phyloP scores from a whole-genome alignment of 1,284 basidiomycete genomes.

The Pascua guehoae region DNA sequence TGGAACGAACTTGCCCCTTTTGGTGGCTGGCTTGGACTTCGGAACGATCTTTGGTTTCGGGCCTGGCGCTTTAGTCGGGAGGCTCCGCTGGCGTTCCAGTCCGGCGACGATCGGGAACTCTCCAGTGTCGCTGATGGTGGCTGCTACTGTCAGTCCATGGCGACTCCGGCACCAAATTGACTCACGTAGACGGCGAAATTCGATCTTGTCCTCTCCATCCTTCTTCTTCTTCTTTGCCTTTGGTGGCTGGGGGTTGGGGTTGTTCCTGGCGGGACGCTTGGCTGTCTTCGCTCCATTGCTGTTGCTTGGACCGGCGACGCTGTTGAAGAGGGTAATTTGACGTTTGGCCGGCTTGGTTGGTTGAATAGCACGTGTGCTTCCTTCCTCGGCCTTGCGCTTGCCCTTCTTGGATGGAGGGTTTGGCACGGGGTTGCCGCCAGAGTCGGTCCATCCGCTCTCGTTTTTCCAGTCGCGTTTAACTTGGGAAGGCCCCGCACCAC shows the following conservation, averaged over 20 bases:
- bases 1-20: too few species aligned
- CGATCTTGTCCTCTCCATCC: constrained; percentile 9
- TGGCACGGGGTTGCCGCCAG: constrained; percentile 12
- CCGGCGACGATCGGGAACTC: constrained; percentile 14
- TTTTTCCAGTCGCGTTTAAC: constrained; percentile 1
- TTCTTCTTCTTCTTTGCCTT: constrained; percentile 15
- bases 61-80: neutral
- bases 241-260: neutral
- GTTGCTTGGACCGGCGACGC: too few species aligned
- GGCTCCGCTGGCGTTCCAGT: constrained; percentile 8
- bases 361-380: too few species aligned
- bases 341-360: too few species aligned
- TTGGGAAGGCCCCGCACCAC: neutral
- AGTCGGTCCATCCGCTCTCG: constrained; percentile 22
- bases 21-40: neutral
- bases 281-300: too few species aligned
- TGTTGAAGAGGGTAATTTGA: too few species aligned
- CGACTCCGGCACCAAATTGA: too few species aligned
- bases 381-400: neutral
- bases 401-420: constrained; percentile 4
- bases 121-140: neutral
- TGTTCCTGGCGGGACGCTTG: neutral
- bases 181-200: constrained; percentile 14
- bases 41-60: neutral
- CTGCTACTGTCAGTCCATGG: neutral